Base-by-base conservation (phyloP, 371 early-diverging fungal species). In the Rhizopus sp. region DNA sequence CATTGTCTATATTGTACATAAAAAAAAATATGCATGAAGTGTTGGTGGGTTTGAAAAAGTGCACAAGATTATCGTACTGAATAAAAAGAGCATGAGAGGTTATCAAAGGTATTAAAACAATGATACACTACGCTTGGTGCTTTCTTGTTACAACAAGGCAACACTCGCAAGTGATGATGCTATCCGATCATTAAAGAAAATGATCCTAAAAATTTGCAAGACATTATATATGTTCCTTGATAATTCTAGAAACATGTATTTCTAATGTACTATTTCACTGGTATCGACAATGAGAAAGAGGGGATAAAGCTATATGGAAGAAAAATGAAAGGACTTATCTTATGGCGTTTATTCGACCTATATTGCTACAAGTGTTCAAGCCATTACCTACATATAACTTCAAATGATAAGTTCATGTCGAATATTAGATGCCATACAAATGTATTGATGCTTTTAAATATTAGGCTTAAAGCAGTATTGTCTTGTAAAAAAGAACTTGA, bases 1-100 rank as follows among this genome's bases (percentile, higher is more conserved):
- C 34, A 37, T 15, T 50, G 37, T 50, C 34, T 37, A 50, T 51
- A 51, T 39, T 51, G 51, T 51, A 51, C 23, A 51, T 51, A 38
- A 51, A 51, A 37, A 51, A 9, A 45, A n/a, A n/a, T 45, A 51
- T 51, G 33, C 38, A 23, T 39, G 17, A 17, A 51, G 51, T 51
- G 39, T 12, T 39, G 49, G 49, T 49, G 31, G 34, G 49, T 33
- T 49, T 49, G 33, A 49, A 69, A 41, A 53, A 41, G 16, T 46
- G 46, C 46, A 46, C 29, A 46, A 46, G 46, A 46, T 46, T 46
- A 46, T 46, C 46, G 12, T 46, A 46, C 46, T 46, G 46, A 46
- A 46, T 29, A 46, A 46, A 46, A 46, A 46, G 46, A 30, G 16
- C 46, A 46, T 32, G 46, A 46, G 46, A 46, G 46, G 46, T 46